Evolutionary conservation across 2,329 filamentous ascomycete genomes (phyloP).

Genomic region (Chrysoporthe cubensis): DNA sequence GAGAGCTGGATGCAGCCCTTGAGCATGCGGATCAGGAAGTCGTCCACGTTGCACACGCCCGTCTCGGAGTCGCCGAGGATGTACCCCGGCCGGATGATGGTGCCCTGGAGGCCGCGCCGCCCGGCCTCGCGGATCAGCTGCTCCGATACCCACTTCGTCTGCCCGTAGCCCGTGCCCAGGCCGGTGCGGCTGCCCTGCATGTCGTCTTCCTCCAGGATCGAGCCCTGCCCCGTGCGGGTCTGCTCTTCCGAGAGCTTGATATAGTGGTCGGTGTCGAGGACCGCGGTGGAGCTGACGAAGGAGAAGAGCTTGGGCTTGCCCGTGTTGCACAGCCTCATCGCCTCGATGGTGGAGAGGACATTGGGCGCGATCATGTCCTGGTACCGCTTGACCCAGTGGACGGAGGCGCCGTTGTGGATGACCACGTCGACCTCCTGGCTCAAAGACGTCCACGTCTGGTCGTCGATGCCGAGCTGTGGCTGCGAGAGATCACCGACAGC

Average conservation of each 20-base stretch:
- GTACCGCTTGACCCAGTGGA: conserved; percentile 84
- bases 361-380: conserved; percentile 73
- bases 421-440: conserved; percentile 70
- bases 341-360: conserved; percentile 79
- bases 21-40: conserved; percentile 84
- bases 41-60: conserved; percentile 80
- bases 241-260: conserved; percentile 71
- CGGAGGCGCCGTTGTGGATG: conserved; percentile 80
- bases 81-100: conserved; percentile 83
- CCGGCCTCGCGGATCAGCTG: conserved; percentile 78
- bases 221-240: conserved; percentile 62
- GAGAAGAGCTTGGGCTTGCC: conserved; percentile 79
- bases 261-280: conserved; percentile 82
- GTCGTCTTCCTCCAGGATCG: conserved; percentile 76
- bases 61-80: conserved; percentile 73
- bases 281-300: conserved; percentile 82
- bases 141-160: conserved; percentile 83
- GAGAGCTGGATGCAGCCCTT: conserved; percentile 86
- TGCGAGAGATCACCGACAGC: conserved; percentile 77
- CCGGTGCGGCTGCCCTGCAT: conserved; percentile 75
- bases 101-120: conserved; percentile 72
- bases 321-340: conserved; percentile 73
- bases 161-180: conserved; percentile 86
- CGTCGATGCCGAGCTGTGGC: conserved; percentile 72
- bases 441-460: conserved; percentile 67